These are phyloP conservation scores for Vittaforma corneae DNA, from an alignment of 371 early-diverging fungal genomes.

Conservation along the genomic window DNA sequence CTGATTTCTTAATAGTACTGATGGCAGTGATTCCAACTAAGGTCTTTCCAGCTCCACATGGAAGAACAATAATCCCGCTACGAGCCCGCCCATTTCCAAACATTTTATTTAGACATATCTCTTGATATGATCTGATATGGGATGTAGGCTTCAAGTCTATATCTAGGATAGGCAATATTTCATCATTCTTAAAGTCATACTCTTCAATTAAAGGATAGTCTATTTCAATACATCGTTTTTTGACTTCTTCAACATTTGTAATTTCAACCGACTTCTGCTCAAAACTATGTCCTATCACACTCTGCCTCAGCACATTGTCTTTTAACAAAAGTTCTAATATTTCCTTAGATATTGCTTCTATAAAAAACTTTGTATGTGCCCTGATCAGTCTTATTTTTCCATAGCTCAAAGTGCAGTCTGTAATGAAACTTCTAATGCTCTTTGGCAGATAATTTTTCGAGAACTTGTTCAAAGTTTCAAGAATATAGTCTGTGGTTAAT, in stretches of 20 bases:
- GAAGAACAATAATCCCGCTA: constrained; percentile 95
- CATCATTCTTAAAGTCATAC: constrained; percentile 90
- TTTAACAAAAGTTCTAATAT: constrained; percentile 70
- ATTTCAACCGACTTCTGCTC: constrained; percentile 53
- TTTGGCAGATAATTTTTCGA: constrained; percentile 74
- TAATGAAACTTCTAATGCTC: constrained; percentile 72
- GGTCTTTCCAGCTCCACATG: constrained; percentile 97
- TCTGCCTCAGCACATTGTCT: constrained; percentile 66
- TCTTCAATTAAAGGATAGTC: constrained; percentile 95
- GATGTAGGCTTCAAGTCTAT: constrained; percentile 91
- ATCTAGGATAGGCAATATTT: constrained; percentile 67
- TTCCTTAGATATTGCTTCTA: constrained; percentile 72
- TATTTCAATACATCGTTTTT: constrained; percentile 79
- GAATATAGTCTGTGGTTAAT: constrained; percentile 80
- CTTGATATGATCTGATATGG: constrained; percentile 89
- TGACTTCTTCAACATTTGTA: constrained; percentile 65
- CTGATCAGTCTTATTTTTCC: constrained; percentile 93
- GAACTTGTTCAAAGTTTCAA: constrained; percentile 75
- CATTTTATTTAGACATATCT: constrained; percentile 92
- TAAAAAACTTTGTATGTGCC: constrained; percentile 80
- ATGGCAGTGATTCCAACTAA: constrained; percentile 97
- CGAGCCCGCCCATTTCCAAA: constrained; percentile 92
- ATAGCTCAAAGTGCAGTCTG: constrained; percentile 75
- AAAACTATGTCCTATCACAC: constrained; percentile 54
- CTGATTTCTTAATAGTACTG: constrained; percentile 87